phyloP scores from a whole-genome alignment of 192 early-diverging fungal genomes.

The Lobulomyces angularis region DNA sequence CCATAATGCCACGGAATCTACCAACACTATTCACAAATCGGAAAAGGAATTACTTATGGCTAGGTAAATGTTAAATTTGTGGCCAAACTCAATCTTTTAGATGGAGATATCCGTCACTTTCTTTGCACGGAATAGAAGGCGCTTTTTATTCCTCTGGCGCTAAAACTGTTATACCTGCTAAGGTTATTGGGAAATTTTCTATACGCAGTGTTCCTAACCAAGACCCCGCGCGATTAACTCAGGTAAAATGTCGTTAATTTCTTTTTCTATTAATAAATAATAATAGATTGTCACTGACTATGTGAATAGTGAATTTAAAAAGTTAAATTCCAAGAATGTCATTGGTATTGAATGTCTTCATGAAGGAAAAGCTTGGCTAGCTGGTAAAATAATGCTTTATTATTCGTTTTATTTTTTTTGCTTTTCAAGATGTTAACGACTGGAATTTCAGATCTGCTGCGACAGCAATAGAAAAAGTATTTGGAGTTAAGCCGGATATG shows the following conservation, averaged over 20 bases:
- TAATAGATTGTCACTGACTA: conserved; percentile 67
- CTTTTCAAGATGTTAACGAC: conserved; percentile 79
- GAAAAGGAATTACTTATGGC: conserved; percentile 74
- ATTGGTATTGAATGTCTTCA: conserved; percentile 62
- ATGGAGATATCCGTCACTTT: conserved; percentile 92
- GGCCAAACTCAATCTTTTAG: conserved; percentile 13
- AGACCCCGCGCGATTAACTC: background rate
- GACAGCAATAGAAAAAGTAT: conserved; percentile 85
- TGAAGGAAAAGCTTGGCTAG: conserved; percentile 83
- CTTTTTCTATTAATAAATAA: conserved; percentile 69
- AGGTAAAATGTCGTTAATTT: background rate
- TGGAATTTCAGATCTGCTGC: conserved; percentile 88
- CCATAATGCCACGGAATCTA: conserved; percentile 58
- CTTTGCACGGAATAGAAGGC: conserved; percentile 94
- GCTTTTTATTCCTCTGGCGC: conserved; percentile 85
- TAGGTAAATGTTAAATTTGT: conserved; percentile 19
- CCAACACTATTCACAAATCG: conserved; percentile 63
- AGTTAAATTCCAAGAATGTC: conserved; percentile 80
- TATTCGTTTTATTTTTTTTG: too few species aligned
- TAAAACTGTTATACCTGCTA: conserved; percentile 95
- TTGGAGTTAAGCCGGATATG: conserved; percentile 80
- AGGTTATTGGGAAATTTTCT: conserved; percentile 95
- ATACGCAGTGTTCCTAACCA: conserved; percentile 84
- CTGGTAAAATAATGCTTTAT: too few species aligned
- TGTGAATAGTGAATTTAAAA: conserved; percentile 72